Conservation (phyloP, 495 filamentous ascomycete species). For the Aspergillus biplanus region DNA sequence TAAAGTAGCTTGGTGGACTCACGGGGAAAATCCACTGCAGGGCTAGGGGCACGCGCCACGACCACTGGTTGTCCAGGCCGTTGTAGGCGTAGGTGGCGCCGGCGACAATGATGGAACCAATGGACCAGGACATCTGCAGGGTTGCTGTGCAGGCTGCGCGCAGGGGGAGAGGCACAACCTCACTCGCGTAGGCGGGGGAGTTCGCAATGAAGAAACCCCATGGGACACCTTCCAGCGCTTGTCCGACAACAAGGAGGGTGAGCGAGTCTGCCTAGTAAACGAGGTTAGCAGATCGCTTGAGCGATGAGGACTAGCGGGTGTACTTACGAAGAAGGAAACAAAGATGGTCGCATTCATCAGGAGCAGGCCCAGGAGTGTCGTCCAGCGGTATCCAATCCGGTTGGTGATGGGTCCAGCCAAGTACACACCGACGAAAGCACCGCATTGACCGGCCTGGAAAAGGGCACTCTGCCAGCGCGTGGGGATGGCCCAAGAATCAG, state of each 20-base stretch:
- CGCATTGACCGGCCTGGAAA: slow-evolving; percentile 45
- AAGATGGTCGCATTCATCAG: slow-evolving; percentile 64
- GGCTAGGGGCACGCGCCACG: slow-evolving; percentile 62
- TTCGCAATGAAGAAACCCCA: slow-evolving; percentile 77
- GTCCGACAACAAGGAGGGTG: slow-evolving; percentile 62
- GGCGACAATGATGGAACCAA: slow-evolving; percentile 71
- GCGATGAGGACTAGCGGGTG: too few relatives aligned
- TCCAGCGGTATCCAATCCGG: slow-evolving; percentile 64
- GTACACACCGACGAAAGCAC: slow-evolving; percentile 69
- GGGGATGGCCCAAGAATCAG: slow-evolving; percentile 24
- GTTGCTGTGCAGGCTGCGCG: slow-evolving; percentile 69
- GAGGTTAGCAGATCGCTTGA: too few relatives aligned
- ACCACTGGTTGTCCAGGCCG: slow-evolving; percentile 53
- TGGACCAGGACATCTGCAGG: slow-evolving; percentile 73
- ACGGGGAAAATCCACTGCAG: slow-evolving; percentile 84
- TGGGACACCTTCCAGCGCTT: slow-evolving; percentile 71
- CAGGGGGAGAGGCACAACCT: slow-evolving; percentile 67
- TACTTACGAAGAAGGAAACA: slow-evolving; percentile 67
- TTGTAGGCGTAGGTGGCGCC: slow-evolving; percentile 64
- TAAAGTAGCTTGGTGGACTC: too few relatives aligned
- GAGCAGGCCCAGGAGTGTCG: slow-evolving; percentile 62
- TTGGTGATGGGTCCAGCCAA: slow-evolving; percentile 69
- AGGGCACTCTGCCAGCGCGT: slow-evolving; percentile 44
- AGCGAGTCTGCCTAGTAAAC: slow-evolving; percentile 56
- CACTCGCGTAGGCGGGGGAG: slow-evolving; percentile 72